These are phyloP conservation scores for Carex arenaria DNA, from an alignment of 202 grass and related monocot species.

Conservation along the genomic window DNA sequence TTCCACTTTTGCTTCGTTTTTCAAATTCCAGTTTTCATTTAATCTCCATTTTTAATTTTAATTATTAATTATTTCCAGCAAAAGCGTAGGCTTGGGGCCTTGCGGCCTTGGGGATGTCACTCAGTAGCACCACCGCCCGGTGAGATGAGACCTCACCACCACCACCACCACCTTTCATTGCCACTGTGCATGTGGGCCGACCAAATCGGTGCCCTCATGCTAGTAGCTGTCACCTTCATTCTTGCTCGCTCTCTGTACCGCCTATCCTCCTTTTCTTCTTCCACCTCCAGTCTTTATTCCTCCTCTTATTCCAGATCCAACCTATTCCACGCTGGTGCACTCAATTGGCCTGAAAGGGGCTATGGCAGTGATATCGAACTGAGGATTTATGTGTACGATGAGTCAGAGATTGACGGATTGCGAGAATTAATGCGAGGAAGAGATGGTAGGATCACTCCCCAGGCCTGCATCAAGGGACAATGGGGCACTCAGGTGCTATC, in stretches of 20 bases:
- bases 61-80: not conserved
- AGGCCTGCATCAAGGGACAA: constrained; percentile 84
- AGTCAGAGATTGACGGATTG: constrained; percentile 69
- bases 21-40: too few relatives aligned
- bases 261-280: constrained; percentile 3
- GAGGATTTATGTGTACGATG: constrained; percentile 72
- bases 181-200: constrained; percentile 37
- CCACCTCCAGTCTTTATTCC: not conserved
- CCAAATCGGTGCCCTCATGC: constrained; percentile 49
- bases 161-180: not conserved
- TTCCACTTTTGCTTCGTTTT: too few relatives aligned
- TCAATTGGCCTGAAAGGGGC: constrained; percentile 27
- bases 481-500: constrained; percentile 70
- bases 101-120: not conserved
- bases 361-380: constrained; percentile 36
- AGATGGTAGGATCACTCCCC: constrained; percentile 37
- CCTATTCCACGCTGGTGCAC: not conserved
- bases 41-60: too few relatives aligned
- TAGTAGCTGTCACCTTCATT: constrained; percentile 59
- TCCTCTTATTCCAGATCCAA: not conserved
- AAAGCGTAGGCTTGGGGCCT: not conserved
- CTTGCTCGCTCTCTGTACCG: constrained; percentile 55
- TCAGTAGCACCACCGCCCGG: not conserved
- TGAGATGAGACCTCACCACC: constrained; percentile 34
- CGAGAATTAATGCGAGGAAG: constrained; percentile 60